These are phyloP conservation scores for Silene vulgaris DNA, from an alignment of 179 eudicot genomes.

Conservation along the genomic window DNA sequence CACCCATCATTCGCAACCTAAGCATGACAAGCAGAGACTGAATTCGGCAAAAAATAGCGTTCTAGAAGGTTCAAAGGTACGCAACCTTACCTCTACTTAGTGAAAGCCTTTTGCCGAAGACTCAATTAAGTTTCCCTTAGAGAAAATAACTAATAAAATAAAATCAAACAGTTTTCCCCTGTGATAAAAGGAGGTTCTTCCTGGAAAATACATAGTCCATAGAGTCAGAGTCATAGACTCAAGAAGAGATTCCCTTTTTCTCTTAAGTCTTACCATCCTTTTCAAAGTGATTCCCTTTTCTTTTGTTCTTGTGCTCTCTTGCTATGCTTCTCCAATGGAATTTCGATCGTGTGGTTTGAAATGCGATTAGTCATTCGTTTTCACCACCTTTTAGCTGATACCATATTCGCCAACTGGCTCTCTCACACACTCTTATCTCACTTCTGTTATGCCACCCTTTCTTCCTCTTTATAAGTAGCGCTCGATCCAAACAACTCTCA, in stretches of 20 bases:
- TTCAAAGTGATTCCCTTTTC: conserved; percentile 21
- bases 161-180: conserved; percentile 21
- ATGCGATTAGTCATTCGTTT: conserved; percentile 24
- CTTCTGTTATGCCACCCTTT: conserved; percentile 16
- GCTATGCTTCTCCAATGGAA: conserved; percentile 25
- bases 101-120: background rate
- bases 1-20: background rate
- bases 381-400: conserved; percentile 26
- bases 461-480: conserved; percentile 30
- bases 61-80: background rate
- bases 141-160: background rate
- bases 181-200: conserved; percentile 4
- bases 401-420: conserved; percentile 35
- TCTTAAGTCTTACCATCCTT: conserved; percentile 5
- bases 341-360: conserved; percentile 27
- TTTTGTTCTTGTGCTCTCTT: conserved; percentile 13
- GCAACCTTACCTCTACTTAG: background rate
- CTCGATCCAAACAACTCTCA: conserved; percentile 22
- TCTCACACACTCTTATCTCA: conserved; percentile 12
- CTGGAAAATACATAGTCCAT: conserved; percentile 12
- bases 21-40: background rate
- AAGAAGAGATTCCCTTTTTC: conserved; percentile 22
- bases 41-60: background rate
- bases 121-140: background rate
- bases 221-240: conserved; percentile 14